phyloP scores from a whole-genome alignment of 441 rosid genomes.

The Metrosideros polymorpha region DNA sequence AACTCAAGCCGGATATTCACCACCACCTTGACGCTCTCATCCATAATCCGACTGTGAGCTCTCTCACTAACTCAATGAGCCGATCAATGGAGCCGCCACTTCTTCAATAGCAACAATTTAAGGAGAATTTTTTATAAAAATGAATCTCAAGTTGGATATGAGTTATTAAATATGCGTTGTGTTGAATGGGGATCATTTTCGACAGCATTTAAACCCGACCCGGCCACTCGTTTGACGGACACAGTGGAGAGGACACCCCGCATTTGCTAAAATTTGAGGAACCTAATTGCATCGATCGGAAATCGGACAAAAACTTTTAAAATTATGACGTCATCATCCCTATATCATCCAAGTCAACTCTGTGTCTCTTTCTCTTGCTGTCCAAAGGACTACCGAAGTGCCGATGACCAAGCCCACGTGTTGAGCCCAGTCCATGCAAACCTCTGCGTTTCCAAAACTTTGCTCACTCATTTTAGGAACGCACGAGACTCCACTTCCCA shows the following conservation, averaged over 20 bases:
- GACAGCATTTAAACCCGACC: rapidly evolving
- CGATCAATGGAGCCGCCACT: rapidly evolving
- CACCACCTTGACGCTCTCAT: neutral
- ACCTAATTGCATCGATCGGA: neutral
- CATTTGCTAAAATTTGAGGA: neutral
- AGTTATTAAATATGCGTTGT: neutral
- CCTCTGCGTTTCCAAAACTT: neutral
- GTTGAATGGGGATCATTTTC: neutral
- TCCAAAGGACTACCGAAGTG: neutral
- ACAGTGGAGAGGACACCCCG: rapidly evolving
- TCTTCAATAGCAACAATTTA: neutral
- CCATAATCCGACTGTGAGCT: neutral
- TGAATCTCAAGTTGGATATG: rapidly evolving
- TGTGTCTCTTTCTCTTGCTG: neutral
- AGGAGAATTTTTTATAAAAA: neutral
- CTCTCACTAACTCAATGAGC: rapidly evolving
- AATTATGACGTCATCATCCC: rapidly evolving
- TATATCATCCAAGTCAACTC: neutral
- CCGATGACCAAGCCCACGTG: neutral
- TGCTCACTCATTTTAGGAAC: neutral
- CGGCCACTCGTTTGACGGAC: rapidly evolving
- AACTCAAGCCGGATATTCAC: neutral
- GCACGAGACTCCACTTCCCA: neutral
- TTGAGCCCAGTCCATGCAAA: neutral
- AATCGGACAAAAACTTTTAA: neutral